These are phyloP conservation scores for Vitis hybrid DNA, from an alignment of 177 flowering plant species.

Conservation along the genomic window DNA sequence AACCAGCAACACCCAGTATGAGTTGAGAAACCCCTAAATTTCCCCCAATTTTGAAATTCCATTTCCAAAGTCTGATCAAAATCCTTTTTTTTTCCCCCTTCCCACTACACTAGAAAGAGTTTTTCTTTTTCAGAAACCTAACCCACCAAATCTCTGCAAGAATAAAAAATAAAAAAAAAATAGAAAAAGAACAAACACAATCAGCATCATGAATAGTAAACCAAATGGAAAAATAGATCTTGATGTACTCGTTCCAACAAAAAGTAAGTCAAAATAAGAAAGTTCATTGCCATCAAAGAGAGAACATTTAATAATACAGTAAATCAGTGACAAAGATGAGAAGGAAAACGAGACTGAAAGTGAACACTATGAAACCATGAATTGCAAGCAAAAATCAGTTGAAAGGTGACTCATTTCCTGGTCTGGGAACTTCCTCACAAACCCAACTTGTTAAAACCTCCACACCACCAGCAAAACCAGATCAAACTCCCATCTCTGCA, in stretches of 20 bases:
- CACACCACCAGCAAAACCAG: too few species aligned
- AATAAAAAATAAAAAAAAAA: neutral
- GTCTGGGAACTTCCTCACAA: too few species aligned
- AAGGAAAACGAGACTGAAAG: neutral
- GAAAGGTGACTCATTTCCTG: too few species aligned
- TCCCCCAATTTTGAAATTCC: neutral
- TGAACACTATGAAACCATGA: neutral
- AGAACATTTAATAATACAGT: neutral
- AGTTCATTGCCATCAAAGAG: neutral
- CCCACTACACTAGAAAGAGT: too few species aligned
- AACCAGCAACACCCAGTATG: neutral
- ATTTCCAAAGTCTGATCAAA: neutral
- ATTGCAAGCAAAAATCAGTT: too few species aligned
- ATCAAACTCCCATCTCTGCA: too few species aligned
- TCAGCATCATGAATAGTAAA: too few species aligned
- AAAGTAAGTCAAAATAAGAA: neutral
- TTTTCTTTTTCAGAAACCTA: neutral
- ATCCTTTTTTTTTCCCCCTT: too few species aligned
- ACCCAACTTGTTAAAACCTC: too few species aligned
- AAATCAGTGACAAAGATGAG: neutral
- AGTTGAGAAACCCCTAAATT: neutral
- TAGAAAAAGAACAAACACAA: too few species aligned
- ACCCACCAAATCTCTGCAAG: conserved; percentile 9
- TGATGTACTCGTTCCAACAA: too few species aligned
- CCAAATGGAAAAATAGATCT: too few species aligned